Percentiles rank a stretch among this genome's conserved stretches.
These are phyloP conservation scores for Trichophaea hybrida DNA, from an alignment of 2,329 filamentous ascomycete species.

Conservation along the genomic window DNA sequence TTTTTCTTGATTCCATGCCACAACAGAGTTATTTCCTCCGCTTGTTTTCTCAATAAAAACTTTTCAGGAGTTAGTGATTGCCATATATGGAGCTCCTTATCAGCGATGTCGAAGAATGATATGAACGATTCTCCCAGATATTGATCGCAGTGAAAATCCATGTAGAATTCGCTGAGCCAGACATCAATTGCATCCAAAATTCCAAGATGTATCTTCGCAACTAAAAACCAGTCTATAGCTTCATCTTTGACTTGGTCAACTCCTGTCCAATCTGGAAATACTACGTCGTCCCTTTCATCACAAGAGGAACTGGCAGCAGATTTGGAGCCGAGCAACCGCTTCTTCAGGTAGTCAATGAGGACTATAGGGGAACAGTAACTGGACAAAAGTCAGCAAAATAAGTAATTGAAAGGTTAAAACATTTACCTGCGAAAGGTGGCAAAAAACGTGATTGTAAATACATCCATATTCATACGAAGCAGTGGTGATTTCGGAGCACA, in stretches of 20 bases:
- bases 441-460: slow-evolving; percentile 28
- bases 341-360: slow-evolving; percentile 28
- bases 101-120: slow-evolving; percentile 26
- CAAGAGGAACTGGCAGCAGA: slow-evolving; percentile 26
- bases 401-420: not conserved
- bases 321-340: slow-evolving; percentile 27
- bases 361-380: slow-evolving; percentile 28
- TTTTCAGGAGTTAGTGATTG: slow-evolving; percentile 21
- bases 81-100: slow-evolving; percentile 26
- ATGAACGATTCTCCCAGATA: slow-evolving; percentile 26
- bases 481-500: slow-evolving; percentile 13
- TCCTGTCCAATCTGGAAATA: slow-evolving; percentile 29
- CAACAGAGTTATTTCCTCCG: slow-evolving; percentile 26
- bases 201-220: slow-evolving; percentile 28
- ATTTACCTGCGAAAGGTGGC: slow-evolving; percentile 28
- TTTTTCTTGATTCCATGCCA: slow-evolving; percentile 26
- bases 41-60: slow-evolving; percentile 23
- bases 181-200: slow-evolving; percentile 27
- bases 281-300: slow-evolving; percentile 27
- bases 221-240: slow-evolving; percentile 27
- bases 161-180: slow-evolving; percentile 28
- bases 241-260: slow-evolving; percentile 26
- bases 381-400: slow-evolving; percentile 1
- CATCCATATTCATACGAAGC: slow-evolving; percentile 28
- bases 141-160: slow-evolving; percentile 28